Evolutionary conservation across 106 monocot genomes (phyloP), one percentile per base, ranked within the genome.

Genomic region (Dactylorhiza incarnata): DNA sequence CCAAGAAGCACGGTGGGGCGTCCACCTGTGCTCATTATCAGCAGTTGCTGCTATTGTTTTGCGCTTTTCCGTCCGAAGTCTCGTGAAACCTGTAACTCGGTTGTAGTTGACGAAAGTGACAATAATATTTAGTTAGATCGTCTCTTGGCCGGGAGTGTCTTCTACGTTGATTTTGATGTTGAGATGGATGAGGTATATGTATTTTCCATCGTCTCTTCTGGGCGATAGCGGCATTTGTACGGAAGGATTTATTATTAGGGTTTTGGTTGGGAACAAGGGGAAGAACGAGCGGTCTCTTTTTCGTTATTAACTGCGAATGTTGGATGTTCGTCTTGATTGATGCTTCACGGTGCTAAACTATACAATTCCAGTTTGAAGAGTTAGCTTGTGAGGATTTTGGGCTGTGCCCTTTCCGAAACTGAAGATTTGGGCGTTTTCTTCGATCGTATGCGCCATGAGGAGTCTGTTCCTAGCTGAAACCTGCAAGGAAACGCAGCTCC

Each of bases 391-490:
- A 73, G 26, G 47, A 0, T 74, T 25, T 75, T 46, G 69, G 76
- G 71, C 14, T 25, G 73, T 45, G 7, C 14, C 75, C 63, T 72
- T 73, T 82, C 74, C 47, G 81, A 58, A 75, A 82, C 45, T 83
- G 90, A 90, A 95, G 94, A 94, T 91, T 86, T 88, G 91, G 94
- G 89, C 89, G 25, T 46, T 94, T 26, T 75, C 86, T 69, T 86
- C 86, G 49, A 80, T 94, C 43, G 46, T 94, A 83, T 83, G 84
- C 77, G 69, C 86, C 47, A 99, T 99, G 99, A 99, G 85, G 80
- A 94, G 89, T 79, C 52, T 89, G 24, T 88, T 99, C 81, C 73
- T 94, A 23, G 86, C 99, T 6, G 99, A 94, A n/a, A 81, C 84
- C 0, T 91, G 81, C 78, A 94, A 82, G 82, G 91, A 94, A 71